Percentiles rank a stretch among this genome's conserved stretches.
Conservation (phyloP, 352 stramenopile species). For the Phytophthora cryptogea region DNA sequence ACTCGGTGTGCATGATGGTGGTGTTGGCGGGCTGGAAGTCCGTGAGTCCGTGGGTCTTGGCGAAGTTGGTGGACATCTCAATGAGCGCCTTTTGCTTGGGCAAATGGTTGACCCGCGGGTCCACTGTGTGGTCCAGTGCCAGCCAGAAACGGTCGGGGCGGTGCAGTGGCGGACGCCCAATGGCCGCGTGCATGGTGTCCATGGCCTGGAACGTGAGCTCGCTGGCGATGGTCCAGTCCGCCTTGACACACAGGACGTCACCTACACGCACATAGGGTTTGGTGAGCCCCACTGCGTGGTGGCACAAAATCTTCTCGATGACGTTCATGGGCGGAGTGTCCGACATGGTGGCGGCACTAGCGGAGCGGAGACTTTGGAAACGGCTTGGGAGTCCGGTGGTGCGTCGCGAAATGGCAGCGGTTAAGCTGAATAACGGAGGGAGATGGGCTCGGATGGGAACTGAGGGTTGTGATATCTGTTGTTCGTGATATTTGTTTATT, state of each 20-base stretch:
- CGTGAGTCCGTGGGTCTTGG: conserved; percentile 65
- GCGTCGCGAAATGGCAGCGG: conserved; percentile 19
- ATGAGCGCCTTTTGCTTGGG: conserved; percentile 84
- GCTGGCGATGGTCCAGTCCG: conserved; percentile 81
- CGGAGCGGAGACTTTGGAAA: too few relatives aligned
- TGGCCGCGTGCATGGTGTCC: conserved; percentile 80
- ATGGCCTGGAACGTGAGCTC: conserved; percentile 86
- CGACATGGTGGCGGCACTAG: conserved; percentile 1
- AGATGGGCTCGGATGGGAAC: neutral
- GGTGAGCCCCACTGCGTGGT: conserved; percentile 38
- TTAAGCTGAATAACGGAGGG: neutral
- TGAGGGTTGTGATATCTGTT: neutral
- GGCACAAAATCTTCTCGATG: conserved; percentile 87
- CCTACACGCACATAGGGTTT: conserved; percentile 59
- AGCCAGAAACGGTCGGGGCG: conserved; percentile 85
- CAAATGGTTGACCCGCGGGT: conserved; percentile 78
- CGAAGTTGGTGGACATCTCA: conserved; percentile 79
- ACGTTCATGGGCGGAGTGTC: conserved; percentile 67
- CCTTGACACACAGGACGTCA: conserved; percentile 78
- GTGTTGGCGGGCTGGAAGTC: conserved; percentile 85
- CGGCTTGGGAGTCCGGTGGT: conserved; percentile 29
- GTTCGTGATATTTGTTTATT: neutral
- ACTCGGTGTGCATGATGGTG: conserved; percentile 89
- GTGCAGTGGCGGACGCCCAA: conserved; percentile 71
- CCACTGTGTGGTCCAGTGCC: conserved; percentile 80